phyloP scores from a whole-genome alignment of 768 basidiomycete species.

The Lyophyllum semitale region DNA sequence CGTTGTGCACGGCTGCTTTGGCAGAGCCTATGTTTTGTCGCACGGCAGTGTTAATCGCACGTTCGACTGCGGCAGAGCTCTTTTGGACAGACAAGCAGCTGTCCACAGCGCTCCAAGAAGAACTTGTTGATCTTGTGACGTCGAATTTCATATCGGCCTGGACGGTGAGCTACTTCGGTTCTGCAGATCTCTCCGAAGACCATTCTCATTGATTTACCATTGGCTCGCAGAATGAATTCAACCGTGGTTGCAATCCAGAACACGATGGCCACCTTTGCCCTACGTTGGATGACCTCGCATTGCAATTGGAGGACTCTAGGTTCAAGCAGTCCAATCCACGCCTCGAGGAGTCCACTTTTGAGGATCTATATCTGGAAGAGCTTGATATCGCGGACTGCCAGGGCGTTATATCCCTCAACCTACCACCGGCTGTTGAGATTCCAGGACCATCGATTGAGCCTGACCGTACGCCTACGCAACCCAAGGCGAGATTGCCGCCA shows the following conservation, averaged over 20 bases:
- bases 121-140: constrained; percentile 5
- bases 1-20: not conserved
- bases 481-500: not conserved
- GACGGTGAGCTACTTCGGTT: not conserved
- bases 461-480: not conserved
- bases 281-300: not conserved
- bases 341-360: not conserved
- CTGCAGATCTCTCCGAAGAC: not conserved
- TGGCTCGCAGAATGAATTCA: constrained; percentile 3
- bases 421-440: not conserved
- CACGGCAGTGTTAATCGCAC: constrained; percentile 5
- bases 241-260: not conserved
- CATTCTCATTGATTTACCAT: not conserved
- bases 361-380: constrained; percentile 5
- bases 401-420: not conserved
- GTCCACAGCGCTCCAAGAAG: not conserved
- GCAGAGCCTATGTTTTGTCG: not conserved
- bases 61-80: not conserved
- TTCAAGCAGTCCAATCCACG: constrained; percentile 10
- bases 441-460: not conserved
- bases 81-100: constrained; percentile 2
- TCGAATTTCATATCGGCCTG: constrained; percentile 6
- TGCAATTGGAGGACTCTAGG: not conserved
- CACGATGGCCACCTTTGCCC: not conserved
- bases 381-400: not conserved